These are phyloP conservation scores for Pythium aristosporum DNA, from an alignment of 352 stramenopile genomes.

Conservation along the genomic window DNA sequence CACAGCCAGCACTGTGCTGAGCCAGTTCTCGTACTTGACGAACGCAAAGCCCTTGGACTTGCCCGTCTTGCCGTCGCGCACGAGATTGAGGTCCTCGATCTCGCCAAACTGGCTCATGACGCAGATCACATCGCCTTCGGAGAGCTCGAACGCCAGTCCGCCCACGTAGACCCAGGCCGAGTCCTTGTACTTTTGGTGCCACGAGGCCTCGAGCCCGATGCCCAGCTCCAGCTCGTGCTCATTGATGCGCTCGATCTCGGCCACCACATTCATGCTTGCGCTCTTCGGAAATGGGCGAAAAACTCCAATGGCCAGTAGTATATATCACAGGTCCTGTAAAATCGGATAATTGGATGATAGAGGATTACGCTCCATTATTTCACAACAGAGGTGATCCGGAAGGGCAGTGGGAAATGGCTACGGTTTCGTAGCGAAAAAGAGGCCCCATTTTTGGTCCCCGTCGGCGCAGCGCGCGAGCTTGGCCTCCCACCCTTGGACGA, in stretches of 20 bases:
- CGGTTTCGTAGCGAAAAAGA: conserved; percentile 31
- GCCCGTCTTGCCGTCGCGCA: conserved; percentile 94
- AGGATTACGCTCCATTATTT: not conserved
- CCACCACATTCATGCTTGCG: conserved; percentile 69
- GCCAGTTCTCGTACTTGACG: conserved; percentile 96
- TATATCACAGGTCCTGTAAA: conserved; percentile 10
- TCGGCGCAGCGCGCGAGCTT: conserved; percentile 41
- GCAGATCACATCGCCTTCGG: conserved; percentile 95
- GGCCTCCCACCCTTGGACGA: conserved; percentile 37
- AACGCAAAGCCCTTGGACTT: conserved; percentile 97
- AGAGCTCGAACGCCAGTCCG: conserved; percentile 91
- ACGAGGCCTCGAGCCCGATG: conserved; percentile 66
- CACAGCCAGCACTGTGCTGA: conserved; percentile 95
- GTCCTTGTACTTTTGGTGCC: conserved; percentile 88
- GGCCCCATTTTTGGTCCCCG: conserved; percentile 45
- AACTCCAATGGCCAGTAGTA: not conserved
- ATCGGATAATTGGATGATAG: not conserved
- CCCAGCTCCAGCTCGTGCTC: conserved; percentile 77
- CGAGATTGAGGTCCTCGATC: conserved; percentile 96
- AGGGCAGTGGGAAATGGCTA: conserved; percentile 15
- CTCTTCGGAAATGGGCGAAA: not conserved
- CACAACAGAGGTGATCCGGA: conserved; percentile 26
- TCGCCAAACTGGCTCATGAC: conserved; percentile 87
- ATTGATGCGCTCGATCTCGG: conserved; percentile 83
- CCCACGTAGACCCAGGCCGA: conserved; percentile 97